Percentiles rank a stretch among this genome's conserved stretches.
Conservation (phyloP, 805 yeast genomes). For the Lipomyces anomalus region DNA sequence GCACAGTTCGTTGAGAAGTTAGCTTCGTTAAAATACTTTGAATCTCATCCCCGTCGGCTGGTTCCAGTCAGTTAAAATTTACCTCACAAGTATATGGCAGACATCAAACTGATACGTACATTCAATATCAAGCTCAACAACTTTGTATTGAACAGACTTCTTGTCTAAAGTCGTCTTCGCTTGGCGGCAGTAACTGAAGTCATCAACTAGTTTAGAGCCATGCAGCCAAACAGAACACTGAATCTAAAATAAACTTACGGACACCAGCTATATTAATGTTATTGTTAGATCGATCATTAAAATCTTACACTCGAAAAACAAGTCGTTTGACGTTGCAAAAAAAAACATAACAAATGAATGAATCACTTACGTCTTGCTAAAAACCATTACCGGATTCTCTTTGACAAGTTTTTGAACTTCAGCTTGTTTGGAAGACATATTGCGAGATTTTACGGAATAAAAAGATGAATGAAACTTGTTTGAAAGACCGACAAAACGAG, state of each 20-base stretch:
- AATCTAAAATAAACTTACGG: slow-evolving; percentile 20
- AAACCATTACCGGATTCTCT: slow-evolving; percentile 65
- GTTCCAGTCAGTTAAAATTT: neutral
- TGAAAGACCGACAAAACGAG: too few species aligned
- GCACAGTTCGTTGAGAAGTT: slow-evolving; percentile 91
- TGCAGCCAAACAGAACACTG: slow-evolving; percentile 6
- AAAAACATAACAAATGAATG: slow-evolving; percentile 43
- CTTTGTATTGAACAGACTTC: slow-evolving; percentile 41
- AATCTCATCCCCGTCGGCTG: slow-evolving; percentile 68
- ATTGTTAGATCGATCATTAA: neutral
- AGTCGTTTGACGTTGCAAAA: too few species aligned
- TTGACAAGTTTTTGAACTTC: slow-evolving; percentile 53
- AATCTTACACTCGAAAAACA: too few species aligned
- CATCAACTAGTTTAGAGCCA: slow-evolving; percentile 39
- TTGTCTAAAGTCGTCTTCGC: slow-evolving; percentile 41
- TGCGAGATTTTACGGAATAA: neutral
- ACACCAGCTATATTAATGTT: slow-evolving; percentile 22
- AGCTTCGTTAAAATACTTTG: slow-evolving; percentile 71
- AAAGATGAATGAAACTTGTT: neutral
- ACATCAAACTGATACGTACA: slow-evolving; percentile 17
- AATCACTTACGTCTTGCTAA: slow-evolving; percentile 64
- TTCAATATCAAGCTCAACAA: slow-evolving; percentile 31
- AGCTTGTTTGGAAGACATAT: slow-evolving; percentile 3
- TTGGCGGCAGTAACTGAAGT: slow-evolving; percentile 39
- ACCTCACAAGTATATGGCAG: slow-evolving; percentile 18